These are phyloP conservation scores for Tritrichomonas musculus DNA, from an alignment of 208 protist genomes.

Conservation along the genomic window DNA sequence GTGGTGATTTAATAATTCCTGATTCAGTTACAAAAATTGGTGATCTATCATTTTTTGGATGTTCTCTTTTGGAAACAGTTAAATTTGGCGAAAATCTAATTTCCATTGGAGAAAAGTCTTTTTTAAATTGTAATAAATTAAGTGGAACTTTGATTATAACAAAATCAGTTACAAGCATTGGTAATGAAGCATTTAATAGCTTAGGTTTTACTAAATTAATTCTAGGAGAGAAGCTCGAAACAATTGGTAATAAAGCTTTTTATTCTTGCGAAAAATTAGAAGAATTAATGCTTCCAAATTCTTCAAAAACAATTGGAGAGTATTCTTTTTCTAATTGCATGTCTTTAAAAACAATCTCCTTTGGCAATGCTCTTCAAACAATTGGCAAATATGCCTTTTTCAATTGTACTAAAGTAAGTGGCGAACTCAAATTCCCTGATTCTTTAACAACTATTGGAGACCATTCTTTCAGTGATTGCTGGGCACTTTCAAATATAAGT, in stretches of 20 bases:
- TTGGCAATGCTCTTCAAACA: neutral
- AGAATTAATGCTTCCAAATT: neutral
- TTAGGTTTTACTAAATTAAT: neutral
- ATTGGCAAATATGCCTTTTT: too few species aligned
- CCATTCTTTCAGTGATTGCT: neutral
- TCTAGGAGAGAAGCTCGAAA: neutral
- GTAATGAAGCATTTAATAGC: neutral
- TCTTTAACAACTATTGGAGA: too few species aligned
- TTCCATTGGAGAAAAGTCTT: neutral
- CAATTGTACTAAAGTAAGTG: too few species aligned
- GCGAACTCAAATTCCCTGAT: too few species aligned
- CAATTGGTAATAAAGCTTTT: neutral
- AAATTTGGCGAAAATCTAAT: neutral
- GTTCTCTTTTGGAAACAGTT: neutral
- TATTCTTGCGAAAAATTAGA: neutral
- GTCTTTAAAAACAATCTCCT: neutral
- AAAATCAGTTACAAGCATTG: neutral
- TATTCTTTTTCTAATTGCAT: neutral
- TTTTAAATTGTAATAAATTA: neutral
- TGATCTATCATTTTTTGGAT: neutral
- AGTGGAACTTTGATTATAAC: neutral
- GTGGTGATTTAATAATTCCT: neutral
- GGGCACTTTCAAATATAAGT: neutral
- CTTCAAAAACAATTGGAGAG: neutral
- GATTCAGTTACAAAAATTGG: neutral